Percentiles rank a stretch among this genome's conserved stretches.
These are phyloP conservation scores for Astrothelium macrocarpum DNA, from an alignment of 495 filamentous ascomycete genomes.

Conservation along the genomic window DNA sequence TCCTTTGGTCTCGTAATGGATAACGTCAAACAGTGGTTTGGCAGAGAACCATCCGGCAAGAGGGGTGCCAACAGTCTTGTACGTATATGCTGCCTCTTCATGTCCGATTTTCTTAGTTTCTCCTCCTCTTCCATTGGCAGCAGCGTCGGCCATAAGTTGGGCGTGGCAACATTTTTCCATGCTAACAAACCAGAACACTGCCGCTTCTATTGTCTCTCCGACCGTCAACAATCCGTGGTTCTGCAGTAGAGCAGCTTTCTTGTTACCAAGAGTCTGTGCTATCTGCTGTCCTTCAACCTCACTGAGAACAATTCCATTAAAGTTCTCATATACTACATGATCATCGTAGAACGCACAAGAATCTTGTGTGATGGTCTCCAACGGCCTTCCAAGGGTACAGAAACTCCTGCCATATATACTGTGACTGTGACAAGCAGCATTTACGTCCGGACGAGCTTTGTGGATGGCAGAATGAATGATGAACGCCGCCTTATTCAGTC, in stretches of 20 bases:
- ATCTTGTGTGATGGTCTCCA: conserved; percentile 54
- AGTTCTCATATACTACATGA: conserved; percentile 52
- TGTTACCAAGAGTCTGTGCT: conserved; percentile 50
- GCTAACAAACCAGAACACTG: conserved; percentile 67
- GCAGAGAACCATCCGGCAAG: conserved; percentile 61
- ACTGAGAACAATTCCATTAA: conserved; percentile 65
- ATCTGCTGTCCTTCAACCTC: conserved; percentile 62
- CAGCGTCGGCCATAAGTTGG: conserved; percentile 70
- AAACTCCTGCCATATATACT: conserved; percentile 62
- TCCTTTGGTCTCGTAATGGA: conserved; percentile 54
- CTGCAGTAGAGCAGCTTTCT: conserved; percentile 61
- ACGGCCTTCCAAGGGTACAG: conserved; percentile 51
- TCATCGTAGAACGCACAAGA: conserved; percentile 41
- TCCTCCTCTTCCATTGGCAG: conserved; percentile 53
- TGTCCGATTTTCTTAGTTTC: conserved; percentile 58
- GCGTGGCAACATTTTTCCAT: conserved; percentile 67
- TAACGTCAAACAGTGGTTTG: conserved; percentile 64
- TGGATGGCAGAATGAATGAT: conserved; percentile 47
- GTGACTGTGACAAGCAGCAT: conserved; percentile 65
- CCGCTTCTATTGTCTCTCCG: conserved; percentile 32
- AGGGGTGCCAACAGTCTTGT: conserved; percentile 54
- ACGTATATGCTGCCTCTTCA: conserved; percentile 57
- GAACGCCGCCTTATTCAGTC: conserved; percentile 55
- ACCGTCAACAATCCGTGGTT: conserved; percentile 57
- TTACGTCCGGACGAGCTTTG: conserved; percentile 57